A percentile compares a stretch with the other conserved stretches of the same genome.
Conservation (phyloP, 73 alveolate genomes). For the Breviolum minutum region DNA sequence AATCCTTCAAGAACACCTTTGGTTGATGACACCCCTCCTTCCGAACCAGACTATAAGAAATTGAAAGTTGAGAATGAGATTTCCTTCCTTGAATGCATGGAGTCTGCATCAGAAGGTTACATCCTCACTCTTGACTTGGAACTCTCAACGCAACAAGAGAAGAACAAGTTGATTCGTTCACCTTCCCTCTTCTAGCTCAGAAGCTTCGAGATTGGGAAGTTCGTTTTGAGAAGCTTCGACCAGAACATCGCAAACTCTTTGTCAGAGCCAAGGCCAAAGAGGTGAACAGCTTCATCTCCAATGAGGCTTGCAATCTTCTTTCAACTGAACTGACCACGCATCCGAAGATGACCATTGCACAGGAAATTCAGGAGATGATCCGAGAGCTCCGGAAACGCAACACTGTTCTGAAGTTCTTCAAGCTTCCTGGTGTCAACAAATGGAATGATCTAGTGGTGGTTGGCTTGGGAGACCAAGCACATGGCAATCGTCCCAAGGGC, state of each 20-base stretch:
- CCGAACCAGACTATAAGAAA: background rate
- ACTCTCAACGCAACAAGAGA: background rate
- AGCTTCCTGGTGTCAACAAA: background rate
- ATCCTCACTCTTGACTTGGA: background rate
- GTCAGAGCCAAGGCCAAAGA: background rate
- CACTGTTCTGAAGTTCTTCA: background rate
- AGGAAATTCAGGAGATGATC: background rate
- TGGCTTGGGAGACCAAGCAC: background rate
- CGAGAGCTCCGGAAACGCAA: background rate
- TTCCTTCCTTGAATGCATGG: background rate
- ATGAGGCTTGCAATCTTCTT: background rate
- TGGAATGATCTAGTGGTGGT: background rate
- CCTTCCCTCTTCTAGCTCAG: background rate
- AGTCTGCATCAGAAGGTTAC: background rate
- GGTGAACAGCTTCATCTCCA: background rate
- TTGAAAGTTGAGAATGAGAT: background rate
- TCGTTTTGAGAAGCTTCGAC: background rate
- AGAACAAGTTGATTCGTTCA: background rate
- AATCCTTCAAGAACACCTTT: background rate
- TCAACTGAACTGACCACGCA: background rate
- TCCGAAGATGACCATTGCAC: background rate
- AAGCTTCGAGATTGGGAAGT: background rate
- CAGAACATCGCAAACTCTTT: background rate
- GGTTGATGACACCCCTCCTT: background rate
- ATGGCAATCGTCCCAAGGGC: background rate